These are phyloP conservation scores for Hypoxylon cercidicola DNA, from an alignment of 495 filamentous ascomycete genomes.

Conservation along the genomic window DNA sequence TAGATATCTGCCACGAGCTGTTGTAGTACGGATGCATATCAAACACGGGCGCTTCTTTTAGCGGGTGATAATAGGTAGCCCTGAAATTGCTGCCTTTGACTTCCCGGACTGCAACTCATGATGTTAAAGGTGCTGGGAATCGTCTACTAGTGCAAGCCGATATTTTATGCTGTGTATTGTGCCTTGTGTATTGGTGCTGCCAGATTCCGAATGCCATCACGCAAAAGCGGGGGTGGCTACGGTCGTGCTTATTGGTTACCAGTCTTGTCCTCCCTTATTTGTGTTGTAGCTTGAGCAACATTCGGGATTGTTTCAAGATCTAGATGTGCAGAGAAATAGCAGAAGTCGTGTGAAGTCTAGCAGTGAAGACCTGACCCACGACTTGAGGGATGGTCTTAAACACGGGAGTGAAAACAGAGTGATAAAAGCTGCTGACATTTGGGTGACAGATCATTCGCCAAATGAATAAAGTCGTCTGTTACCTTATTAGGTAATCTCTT, in stretches of 20 bases:
- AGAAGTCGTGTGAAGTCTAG: neutral
- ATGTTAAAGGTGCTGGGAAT: constrained; percentile 5
- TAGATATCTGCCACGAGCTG: constrained; percentile 16
- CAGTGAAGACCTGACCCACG: neutral
- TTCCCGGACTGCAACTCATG: constrained; percentile 2
- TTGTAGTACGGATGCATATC: constrained; percentile 15
- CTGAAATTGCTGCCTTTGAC: constrained; percentile 18
- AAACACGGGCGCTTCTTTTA: constrained; percentile 9
- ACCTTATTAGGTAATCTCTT: neutral
- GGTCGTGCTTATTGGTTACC: constrained; percentile 6
- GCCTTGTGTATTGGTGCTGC: neutral
- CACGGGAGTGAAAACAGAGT: neutral
- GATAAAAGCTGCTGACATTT: constrained; percentile 1
- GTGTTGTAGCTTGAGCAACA: neutral
- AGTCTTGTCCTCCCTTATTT: constrained; percentile 1
- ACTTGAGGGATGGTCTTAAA: neutral
- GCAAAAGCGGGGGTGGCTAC: constrained; percentile 15
- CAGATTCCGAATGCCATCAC: constrained; percentile 12
- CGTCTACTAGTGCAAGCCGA: constrained; percentile 2
- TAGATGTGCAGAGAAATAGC: no score
- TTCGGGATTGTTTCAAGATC: constrained; percentile 6
- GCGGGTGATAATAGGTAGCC: constrained; percentile 16
- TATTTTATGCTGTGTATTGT: constrained; percentile 2
- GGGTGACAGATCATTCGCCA: neutral
- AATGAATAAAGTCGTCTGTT: neutral